phyloP scores from a whole-genome alignment of 2,329 filamentous ascomycete species.

The Zopfia rhizophila region DNA sequence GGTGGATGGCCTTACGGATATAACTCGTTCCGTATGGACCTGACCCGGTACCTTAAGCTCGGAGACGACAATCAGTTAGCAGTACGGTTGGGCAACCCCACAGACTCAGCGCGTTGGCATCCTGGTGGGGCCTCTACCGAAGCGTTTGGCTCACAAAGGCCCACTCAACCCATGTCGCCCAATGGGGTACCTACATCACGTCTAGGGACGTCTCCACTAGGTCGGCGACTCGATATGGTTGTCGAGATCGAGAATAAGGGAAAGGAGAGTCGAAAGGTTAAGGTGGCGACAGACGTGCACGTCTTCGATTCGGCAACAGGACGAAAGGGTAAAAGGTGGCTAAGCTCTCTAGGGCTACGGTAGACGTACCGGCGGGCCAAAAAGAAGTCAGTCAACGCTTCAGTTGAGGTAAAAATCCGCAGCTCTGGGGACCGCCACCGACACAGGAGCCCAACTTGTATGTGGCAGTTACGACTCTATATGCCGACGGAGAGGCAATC shows the following conservation, averaged over 20 bases:
- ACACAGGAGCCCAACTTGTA: constrained; percentile 61
- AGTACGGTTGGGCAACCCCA: too few species aligned
- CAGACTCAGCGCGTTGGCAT: too few species aligned
- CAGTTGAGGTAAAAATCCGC: constrained; percentile 53
- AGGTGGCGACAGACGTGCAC: constrained; percentile 56
- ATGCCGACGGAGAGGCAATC: constrained; percentile 34
- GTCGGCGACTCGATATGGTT: constrained; percentile 58
- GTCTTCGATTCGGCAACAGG: constrained; percentile 48
- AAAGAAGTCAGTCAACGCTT: constrained; percentile 49
- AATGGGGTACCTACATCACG: constrained; percentile 62
- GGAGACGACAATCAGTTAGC: too few species aligned
- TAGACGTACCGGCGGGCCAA: constrained; percentile 41
- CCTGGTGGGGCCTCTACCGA: too few species aligned
- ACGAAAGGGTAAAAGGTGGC: constrained; percentile 42
- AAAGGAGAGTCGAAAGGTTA: constrained; percentile 43
- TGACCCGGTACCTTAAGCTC: constrained; percentile 55
- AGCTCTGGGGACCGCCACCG: constrained; percentile 62
- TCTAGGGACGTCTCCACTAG: constrained; percentile 57
- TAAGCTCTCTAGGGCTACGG: constrained; percentile 43
- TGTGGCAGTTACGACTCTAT: constrained; percentile 57
- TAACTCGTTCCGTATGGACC: constrained; percentile 62
- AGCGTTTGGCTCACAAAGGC: too few species aligned
- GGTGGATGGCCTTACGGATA: constrained; percentile 65
- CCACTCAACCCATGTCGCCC: too few species aligned
- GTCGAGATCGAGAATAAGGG: constrained; percentile 61